Conservation (phyloP, 1,139 yeast genomes). For the Yamadazyma jaroonii region DNA sequence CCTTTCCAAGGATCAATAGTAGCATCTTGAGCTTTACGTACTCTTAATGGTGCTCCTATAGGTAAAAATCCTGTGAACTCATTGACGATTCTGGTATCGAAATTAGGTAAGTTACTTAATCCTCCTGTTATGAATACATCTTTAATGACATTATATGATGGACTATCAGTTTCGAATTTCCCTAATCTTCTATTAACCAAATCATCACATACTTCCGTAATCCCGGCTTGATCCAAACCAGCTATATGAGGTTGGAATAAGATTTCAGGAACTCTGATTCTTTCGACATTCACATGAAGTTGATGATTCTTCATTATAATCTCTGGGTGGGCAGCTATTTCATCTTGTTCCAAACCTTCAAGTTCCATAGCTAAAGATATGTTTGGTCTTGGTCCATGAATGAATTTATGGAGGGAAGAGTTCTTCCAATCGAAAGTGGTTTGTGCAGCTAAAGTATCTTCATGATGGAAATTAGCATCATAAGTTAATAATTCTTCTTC, state of each 20-base stretch:
- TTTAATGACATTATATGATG: slow-evolving; percentile 48
- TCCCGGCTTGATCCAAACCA: slow-evolving; percentile 94
- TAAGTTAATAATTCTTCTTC: slow-evolving; percentile 74
- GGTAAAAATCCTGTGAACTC: slow-evolving; percentile 78
- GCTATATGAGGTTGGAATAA: slow-evolving; percentile 93
- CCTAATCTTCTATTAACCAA: slow-evolving; percentile 60
- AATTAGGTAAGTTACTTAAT: slow-evolving; percentile 60
- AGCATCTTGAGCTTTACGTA: slow-evolving; percentile 67
- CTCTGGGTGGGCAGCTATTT: slow-evolving; percentile 44
- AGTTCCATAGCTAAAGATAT: slow-evolving; percentile 41
- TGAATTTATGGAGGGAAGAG: slow-evolving; percentile 74
- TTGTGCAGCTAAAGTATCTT: slow-evolving; percentile 75
- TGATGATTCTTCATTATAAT: slow-evolving; percentile 61
- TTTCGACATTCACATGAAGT: slow-evolving; percentile 83
- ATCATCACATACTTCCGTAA: slow-evolving; percentile 72
- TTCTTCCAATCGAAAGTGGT: slow-evolving; percentile 80
- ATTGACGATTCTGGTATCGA: slow-evolving; percentile 58
- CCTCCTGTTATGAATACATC: slow-evolving; percentile 90
- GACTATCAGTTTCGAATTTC: slow-evolving; percentile 42
- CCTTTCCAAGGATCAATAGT: slow-evolving; percentile 89
- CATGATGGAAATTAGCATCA: slow-evolving; percentile 83
- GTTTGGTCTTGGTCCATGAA: slow-evolving; percentile 83
- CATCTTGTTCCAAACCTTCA: slow-evolving; percentile 43
- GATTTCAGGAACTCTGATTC: slow-evolving; percentile 90
- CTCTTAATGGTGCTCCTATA: slow-evolving; percentile 56